These are phyloP conservation scores for Xylariaceae sp. DNA, from an alignment of 2,329 filamentous ascomycete genomes.

Conservation along the genomic window DNA sequence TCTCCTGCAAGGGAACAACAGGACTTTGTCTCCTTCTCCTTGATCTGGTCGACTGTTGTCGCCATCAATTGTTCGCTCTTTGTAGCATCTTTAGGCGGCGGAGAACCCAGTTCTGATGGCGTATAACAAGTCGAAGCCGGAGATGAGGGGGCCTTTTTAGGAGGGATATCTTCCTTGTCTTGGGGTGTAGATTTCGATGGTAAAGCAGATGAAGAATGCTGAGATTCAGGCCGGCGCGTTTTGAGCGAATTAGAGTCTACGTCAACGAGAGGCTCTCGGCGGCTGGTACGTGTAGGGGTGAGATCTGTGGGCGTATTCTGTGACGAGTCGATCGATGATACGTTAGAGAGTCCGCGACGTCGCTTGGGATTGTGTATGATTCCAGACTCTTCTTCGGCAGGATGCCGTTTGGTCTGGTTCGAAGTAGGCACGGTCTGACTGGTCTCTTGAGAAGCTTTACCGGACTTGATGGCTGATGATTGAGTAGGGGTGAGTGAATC, in stretches of 20 bases:
- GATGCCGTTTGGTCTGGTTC: constrained; percentile 10
- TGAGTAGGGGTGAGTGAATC: constrained; percentile 5
- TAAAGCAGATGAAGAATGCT: background rate
- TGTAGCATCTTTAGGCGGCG: constrained; percentile 4
- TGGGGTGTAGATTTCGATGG: background rate
- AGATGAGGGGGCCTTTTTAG: constrained; percentile 3
- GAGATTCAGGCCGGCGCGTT: background rate
- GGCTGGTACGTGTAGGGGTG: background rate
- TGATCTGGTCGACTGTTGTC: background rate
- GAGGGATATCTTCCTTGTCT: background rate
- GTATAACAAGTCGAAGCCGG: constrained; percentile 10
- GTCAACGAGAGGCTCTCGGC: constrained; percentile 16
- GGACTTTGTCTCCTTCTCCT: background rate
- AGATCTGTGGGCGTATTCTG: background rate
- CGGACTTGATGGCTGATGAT: constrained; percentile 9
- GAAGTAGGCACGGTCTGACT: background rate
- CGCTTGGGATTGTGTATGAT: constrained; percentile 2
- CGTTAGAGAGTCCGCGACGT: background rate
- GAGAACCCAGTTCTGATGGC: constrained; percentile 12
- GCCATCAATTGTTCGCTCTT: background rate
- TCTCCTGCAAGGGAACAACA: constrained; percentile 33
- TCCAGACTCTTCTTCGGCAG: background rate
- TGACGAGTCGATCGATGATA: background rate
- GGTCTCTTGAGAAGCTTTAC: background rate
- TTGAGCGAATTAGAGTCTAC: constrained; percentile 12